phyloP scores from a whole-genome alignment of 306 rosid genomes.

The Quercus wislizeni region DNA sequence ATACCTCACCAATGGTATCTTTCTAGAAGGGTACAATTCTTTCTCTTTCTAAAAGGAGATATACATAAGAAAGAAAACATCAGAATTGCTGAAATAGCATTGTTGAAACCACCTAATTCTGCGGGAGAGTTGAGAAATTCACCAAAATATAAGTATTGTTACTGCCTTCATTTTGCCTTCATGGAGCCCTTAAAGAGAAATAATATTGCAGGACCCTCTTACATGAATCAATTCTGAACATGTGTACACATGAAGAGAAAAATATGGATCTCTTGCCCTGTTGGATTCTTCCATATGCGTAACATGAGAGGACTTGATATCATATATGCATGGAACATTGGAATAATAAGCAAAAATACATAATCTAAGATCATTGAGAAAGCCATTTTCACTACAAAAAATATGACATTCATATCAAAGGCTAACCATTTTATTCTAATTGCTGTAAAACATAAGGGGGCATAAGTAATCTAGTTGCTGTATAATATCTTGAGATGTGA shows the following conservation, averaged over 20 bases:
- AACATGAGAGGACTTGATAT: neutral
- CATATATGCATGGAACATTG: neutral
- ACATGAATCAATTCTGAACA: no score
- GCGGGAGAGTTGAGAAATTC: no score
- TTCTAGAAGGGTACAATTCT: no score
- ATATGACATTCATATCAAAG: neutral
- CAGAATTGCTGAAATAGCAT: neutral
- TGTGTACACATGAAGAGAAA: no score
- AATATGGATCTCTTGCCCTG: no score
- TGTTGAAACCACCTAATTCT: no score
- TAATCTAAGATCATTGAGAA: neutral
- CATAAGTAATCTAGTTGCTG: neutral
- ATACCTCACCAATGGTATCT: no score
- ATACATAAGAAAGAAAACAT: neutral
- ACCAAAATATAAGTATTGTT: no score
- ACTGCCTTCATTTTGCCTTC: no score
- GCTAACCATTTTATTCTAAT: neutral
- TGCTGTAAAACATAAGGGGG: neutral
- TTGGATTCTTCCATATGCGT: neutral
- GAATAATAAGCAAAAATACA: neutral
- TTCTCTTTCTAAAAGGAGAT: neutral
- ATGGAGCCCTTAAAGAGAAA: no score
- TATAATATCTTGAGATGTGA: no score
- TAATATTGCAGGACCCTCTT: no score
- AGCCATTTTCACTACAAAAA: neutral